Evolutionary conservation across 2,329 filamentous ascomycete species (phyloP), one percentile per base, ranked within the genome.

Genomic region (Remersonia thermophila): DNA sequence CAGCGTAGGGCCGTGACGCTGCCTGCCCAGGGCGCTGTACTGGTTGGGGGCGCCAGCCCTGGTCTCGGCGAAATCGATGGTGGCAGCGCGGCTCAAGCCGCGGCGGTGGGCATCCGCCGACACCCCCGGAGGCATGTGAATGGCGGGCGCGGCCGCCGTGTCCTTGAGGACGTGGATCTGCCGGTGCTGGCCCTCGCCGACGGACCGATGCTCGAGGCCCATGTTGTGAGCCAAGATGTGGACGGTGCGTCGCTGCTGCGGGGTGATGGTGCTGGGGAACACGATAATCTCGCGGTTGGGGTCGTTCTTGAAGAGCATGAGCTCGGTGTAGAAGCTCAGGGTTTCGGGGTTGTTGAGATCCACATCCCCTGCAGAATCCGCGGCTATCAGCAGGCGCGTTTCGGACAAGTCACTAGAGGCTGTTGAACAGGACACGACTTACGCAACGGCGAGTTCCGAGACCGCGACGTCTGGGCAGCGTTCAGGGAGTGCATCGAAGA

Each of bases 191-290:
- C 83, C 84, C 44, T 80, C 79, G 37, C 91, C 91, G 50, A 89
- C 85, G 5, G 91, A 96, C 39, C 82, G 74, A 56, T 98, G 91
- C 45, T 84, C 82, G 17, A 98, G 69, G 4, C 82, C 84, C 80
- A 96, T 89, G 59, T 94, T 83, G 56, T 98, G 91, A 6, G 91
- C 87, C 36, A 98, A 70, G 27, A 87, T 93, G 57, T 98, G 91
- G 40, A 96, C 86, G 40, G 82, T 84, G 44, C 87, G 80, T 46
- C 91, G 82, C 55, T 95, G 83, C 41, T 82, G 71, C 2, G 91
- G 87, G 7, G 83, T 72, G 41, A 94, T 71, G 33, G 78, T 80
- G 15, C 83, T 66, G 3, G 87, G 78, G 62, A 96, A 95, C 34
- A 93, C 79, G 41, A 93, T 66, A 35, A 82, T 78, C 54, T 95